A percentile compares a stretch with the other conserved stretches of the same genome.
phyloP scores from a whole-genome alignment of 139 green algal genomes.

The Chlorella sp. region DNA sequence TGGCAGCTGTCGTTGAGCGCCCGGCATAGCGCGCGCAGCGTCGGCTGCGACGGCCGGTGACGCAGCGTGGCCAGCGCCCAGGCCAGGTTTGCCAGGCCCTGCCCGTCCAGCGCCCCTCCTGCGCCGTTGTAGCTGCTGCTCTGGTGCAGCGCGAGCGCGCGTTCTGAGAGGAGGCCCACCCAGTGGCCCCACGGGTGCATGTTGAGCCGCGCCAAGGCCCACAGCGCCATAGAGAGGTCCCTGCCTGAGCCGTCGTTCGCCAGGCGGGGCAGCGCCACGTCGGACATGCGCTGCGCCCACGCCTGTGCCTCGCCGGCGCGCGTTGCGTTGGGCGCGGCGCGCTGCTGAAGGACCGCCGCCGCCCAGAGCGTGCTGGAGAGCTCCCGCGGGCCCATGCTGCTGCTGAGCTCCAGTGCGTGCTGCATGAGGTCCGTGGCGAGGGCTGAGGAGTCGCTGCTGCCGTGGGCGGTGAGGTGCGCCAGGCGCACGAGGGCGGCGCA shows the following conservation, averaged over 20 bases:
- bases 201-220: background rate
- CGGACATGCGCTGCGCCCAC: background rate
- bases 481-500: background rate
- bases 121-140: no score
- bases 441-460: background rate
- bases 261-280: background rate
- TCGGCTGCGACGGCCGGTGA: background rate
- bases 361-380: background rate
- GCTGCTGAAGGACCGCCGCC: background rate
- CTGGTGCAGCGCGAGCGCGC: no score
- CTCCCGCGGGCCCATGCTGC: background rate
- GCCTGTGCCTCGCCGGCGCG: no score
- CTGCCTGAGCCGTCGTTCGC: background rate
- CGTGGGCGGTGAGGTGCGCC: background rate
- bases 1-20: background rate
- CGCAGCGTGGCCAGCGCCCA: background rate
- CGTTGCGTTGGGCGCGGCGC: background rate
- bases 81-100: background rate
- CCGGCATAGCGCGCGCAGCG: background rate
- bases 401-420: background rate
- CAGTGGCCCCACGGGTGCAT: no score
- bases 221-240: background rate
- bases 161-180: background rate
- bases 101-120: background rate
- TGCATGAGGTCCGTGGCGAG: background rate